These are phyloP conservation scores for Warburgia ugandensis DNA, from an alignment of 164 flowering plant genomes.

Conservation along the genomic window DNA sequence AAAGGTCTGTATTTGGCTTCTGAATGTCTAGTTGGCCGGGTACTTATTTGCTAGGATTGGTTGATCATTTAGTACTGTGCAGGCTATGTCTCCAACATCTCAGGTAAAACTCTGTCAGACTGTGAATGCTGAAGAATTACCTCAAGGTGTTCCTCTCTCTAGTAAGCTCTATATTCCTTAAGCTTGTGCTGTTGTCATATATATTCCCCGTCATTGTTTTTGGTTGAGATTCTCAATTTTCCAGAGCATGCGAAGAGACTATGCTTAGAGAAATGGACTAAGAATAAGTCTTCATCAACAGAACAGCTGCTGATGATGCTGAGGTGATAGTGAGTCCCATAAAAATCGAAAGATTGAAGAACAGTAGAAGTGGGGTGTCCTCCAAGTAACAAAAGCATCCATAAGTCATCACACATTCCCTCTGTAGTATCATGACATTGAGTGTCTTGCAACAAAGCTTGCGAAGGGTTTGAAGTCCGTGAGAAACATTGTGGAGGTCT, in stretches of 20 bases:
- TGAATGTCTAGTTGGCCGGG: not conserved
- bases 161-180: conserved; percentile 38
- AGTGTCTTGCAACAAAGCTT: conserved; percentile 54
- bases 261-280: conserved; percentile 18
- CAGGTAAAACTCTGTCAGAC: conserved; percentile 53
- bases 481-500: conserved; percentile 54
- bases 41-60: not conserved
- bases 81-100: conserved; percentile 74
- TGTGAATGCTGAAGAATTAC: conserved; percentile 27
- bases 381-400: conserved; percentile 25
- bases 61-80: conserved; percentile 6
- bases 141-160: conserved; percentile 14
- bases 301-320: conserved; percentile 18
- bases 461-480: conserved; percentile 47
- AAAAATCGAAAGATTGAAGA: conserved; percentile 21
- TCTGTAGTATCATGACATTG: conserved; percentile 34
- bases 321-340: not conserved
- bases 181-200: too few relatives aligned
- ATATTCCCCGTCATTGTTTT: not conserved
- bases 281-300: conserved; percentile 13
- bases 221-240: not conserved
- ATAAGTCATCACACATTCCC: conserved; percentile 29
- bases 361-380: conserved; percentile 15
- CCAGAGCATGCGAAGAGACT: conserved; percentile 32
- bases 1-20: conserved; percentile 34